These are phyloP conservation scores for Aspergillus sp. DNA, from an alignment of 2,329 filamentous ascomycete genomes.

Conservation along the genomic window DNA sequence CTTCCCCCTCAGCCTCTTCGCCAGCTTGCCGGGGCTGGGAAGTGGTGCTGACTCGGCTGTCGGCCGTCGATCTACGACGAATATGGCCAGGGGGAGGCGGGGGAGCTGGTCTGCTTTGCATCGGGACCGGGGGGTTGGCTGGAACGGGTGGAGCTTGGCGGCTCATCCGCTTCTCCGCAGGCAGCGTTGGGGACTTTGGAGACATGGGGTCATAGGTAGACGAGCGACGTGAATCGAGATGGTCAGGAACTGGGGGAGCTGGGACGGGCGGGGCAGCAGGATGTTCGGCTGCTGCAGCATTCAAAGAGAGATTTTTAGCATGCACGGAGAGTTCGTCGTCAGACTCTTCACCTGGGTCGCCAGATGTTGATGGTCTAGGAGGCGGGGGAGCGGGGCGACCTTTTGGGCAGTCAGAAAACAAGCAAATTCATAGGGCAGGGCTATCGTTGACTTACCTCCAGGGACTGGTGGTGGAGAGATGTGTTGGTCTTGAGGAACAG, in stretches of 20 bases:
- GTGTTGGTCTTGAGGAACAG: slow-evolving; percentile 34
- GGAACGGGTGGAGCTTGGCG: slow-evolving; percentile 43
- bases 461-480: slow-evolving; percentile 36
- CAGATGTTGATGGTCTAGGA: slow-evolving; percentile 57
- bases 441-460: slow-evolving; percentile 54
- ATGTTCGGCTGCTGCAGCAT: slow-evolving; percentile 40
- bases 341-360: slow-evolving; percentile 77
- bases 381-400: slow-evolving; percentile 61
- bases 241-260: slow-evolving; percentile 43
- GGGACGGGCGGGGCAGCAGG: slow-evolving; percentile 47
- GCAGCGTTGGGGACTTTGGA: slow-evolving; percentile 27
- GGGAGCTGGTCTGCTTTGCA: slow-evolving; percentile 62
- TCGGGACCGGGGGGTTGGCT: slow-evolving; percentile 35
- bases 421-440: slow-evolving; percentile 6
- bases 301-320: slow-evolving; percentile 44
- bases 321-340: slow-evolving; percentile 76
- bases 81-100: slow-evolving; percentile 55
- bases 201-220: slow-evolving; percentile 45
- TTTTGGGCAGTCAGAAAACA: slow-evolving; percentile 36
- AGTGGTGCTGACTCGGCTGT: slow-evolving; percentile 43
- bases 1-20: slow-evolving; percentile 70
- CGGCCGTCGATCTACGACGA: slow-evolving; percentile 60
- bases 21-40: slow-evolving; percentile 48
- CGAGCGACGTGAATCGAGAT: slow-evolving; percentile 36
- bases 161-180: slow-evolving; percentile 41